Evolutionary conservation across 2,329 filamentous ascomycete species (phyloP), one percentile per base, ranked within the genome.

Genomic region (Nemania diffusa): DNA sequence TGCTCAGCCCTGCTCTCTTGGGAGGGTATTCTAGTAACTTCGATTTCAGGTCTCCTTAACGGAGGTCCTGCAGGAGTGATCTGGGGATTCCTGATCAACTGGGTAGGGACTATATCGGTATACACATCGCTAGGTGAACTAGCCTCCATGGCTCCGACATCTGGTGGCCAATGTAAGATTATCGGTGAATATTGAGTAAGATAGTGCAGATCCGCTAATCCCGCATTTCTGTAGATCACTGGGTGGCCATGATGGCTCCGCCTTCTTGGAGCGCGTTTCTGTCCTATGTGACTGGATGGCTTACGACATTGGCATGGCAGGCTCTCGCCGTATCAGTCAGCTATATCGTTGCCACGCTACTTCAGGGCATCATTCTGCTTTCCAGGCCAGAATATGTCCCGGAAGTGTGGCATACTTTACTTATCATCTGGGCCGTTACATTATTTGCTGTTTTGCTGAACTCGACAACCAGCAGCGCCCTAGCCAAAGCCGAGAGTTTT

Each of bases 51-150:
- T 6, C 77, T 83, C 22, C 70, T 77, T n/a, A 86, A 86, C 69
- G 85, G 85, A 7, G 86, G 85, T 15, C 82, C 83, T 1, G 84
- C 82, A 2, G 85, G 85, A 26, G 78, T 87, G 11, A 81, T 88
- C 46, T 88, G 84, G 79, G 80, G 84, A 3, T 87, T 82, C 62
- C 66, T 87, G 1, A 74, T 84, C 40, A 81, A 80, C 11, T 84
- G 83, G 81, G 72, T 81, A 34, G 84, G 84, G 3, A 82, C 80
- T 69, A 72, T 83, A 32, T 79, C 80, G 37, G 79, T 84, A 27
- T 83, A 83, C 60, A 57, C 65, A 5, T 57, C 67, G 9, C 53
- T 74, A 57, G 72, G 64, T 5, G 73, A 73, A 20, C 15, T 73
- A n/a, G 68, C 69, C 13, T 74, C 73, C 1, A 69, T 69, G 24